Evolutionary conservation across 768 basidiomycete genomes (phyloP), one percentile per base, ranked within the genome.

Genomic region (Exidia glandulosa): DNA sequence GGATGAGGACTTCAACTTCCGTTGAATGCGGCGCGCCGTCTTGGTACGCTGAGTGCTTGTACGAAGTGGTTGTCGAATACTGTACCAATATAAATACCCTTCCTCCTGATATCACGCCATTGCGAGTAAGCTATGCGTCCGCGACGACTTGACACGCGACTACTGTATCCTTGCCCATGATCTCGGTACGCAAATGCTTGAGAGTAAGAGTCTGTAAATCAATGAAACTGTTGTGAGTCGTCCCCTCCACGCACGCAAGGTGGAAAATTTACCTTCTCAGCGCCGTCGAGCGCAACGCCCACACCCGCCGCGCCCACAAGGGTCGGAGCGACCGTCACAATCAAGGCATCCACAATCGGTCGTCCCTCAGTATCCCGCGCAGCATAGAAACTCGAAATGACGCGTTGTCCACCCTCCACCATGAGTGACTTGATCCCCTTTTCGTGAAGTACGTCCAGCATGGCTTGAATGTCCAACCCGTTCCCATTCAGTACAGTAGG

Each of bases 341-440:
- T 80, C 23, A 96, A 66, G 13, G 79, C 76, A 69, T 97, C 89
- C 4, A 95, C 77, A 13, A 81, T 61, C 33, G 50, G 63, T 10
- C 57, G 50, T 23, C 41, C 41, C 19, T 65, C 62, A 29, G 68
- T 63, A 41, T 52, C 71, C 13, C 59, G 12, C 14, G 52, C 58
- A 14, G 65, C 54, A 1, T 93, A 72, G 73, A 92, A 90, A 1
- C 88, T 84, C 5, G 78, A 75, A 60, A 99, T 92, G 63, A 99
- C 78, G 9, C 74, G 73, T 9, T 91, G 88, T 16, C 96, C 96
- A 57, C 96, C 96, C 74, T 99, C 96, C 5, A 97, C 89, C 95
- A 99, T 99, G 59, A 97, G 74, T 12, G 85, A 86, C 12, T 72
- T 72, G 62, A 95, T 76, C 2, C 81, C 83, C n/a, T 78, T 73